A percentile compares a stretch with the other conserved stretches of the same genome.
These are phyloP conservation scores for Achaetomium macrosporum DNA, from an alignment of 2,329 filamentous ascomycete genomes.

Conservation along the genomic window DNA sequence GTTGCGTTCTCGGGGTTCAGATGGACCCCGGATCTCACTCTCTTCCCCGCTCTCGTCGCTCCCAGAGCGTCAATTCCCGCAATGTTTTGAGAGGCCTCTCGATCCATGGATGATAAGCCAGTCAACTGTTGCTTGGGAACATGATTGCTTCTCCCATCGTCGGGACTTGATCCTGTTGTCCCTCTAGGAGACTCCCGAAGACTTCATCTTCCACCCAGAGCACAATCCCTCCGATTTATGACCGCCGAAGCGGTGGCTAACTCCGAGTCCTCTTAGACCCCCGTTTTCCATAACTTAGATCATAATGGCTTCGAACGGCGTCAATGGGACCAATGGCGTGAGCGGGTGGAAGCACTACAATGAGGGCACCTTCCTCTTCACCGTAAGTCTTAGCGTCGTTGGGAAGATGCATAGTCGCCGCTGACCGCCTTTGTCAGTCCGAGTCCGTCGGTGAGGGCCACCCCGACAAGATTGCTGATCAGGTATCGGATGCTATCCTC, in stretches of 20 bases:
- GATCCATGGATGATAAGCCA: not conserved
- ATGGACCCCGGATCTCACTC: not conserved
- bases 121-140: not conserved
- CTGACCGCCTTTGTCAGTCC: constrained; percentile 45
- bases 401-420: not conserved
- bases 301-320: constrained; percentile 46
- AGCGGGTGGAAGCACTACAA: constrained; percentile 46
- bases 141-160: not conserved
- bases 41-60: not conserved
- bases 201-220: not conserved
- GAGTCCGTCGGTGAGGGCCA: constrained; percentile 87
- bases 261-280: not conserved
- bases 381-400: constrained; percentile 43
- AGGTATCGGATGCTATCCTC: constrained; percentile 97
- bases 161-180: not conserved
- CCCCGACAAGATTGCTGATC: constrained; percentile 96
- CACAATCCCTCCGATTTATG: not conserved
- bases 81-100: not conserved
- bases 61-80: not conserved
- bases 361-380: constrained; percentile 76
- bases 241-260: constrained; percentile 9
- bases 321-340: constrained; percentile 40
- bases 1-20: not conserved
- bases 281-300: constrained; percentile 17
- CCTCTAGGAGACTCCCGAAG: not conserved